Evolutionary conservation across 2,329 filamentous ascomycete species (phyloP).

Genomic region (Claviceps africana): DNA sequence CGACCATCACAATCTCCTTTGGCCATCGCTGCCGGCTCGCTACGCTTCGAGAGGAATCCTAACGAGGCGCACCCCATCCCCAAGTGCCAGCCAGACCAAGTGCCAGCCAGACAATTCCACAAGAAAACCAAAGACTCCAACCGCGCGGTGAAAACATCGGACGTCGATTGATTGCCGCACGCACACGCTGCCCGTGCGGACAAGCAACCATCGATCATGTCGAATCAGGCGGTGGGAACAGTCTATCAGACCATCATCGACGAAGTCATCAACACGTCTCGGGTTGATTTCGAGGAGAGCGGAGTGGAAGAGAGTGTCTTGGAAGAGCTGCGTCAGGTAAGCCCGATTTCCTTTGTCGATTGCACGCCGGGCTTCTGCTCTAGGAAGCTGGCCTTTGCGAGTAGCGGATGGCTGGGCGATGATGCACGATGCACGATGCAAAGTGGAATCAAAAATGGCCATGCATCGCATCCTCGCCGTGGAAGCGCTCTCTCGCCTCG

Average conservation of each 20-base stretch:
- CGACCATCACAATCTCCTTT: neutral
- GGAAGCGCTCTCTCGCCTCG: neutral
- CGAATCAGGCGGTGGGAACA: slow-evolving; percentile 49
- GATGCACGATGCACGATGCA: neutral
- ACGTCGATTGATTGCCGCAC: slow-evolving; percentile 1
- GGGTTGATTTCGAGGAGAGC: slow-evolving; percentile 92
- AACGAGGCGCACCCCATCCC: too few relatives aligned
- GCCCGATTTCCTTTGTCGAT: slow-evolving; percentile 20
- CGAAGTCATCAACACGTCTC: slow-evolving; percentile 82
- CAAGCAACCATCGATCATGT: slow-evolving; percentile 29
- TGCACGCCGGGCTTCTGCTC: neutral
- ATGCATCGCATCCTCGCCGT: too few relatives aligned
- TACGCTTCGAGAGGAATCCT: neutral
- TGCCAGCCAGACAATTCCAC: neutral
- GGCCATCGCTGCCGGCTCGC: neutral
- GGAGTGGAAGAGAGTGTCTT: slow-evolving; percentile 80
- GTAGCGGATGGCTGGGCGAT: neutral
- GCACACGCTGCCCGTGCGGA: slow-evolving; percentile 3
- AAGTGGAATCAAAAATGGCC: too few relatives aligned
- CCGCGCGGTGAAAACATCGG: neutral
- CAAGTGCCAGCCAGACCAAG: too few relatives aligned
- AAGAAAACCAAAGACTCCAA: neutral
- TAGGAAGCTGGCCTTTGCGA: neutral
- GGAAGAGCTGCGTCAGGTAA: slow-evolving; percentile 76
- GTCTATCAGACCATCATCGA: slow-evolving; percentile 70